A percentile compares a stretch with the other conserved stretches of the same genome.
These are phyloP conservation scores for Hypoxylon lenormandii DNA, from an alignment of 495 filamentous ascomycete species.

Conservation along the genomic window DNA sequence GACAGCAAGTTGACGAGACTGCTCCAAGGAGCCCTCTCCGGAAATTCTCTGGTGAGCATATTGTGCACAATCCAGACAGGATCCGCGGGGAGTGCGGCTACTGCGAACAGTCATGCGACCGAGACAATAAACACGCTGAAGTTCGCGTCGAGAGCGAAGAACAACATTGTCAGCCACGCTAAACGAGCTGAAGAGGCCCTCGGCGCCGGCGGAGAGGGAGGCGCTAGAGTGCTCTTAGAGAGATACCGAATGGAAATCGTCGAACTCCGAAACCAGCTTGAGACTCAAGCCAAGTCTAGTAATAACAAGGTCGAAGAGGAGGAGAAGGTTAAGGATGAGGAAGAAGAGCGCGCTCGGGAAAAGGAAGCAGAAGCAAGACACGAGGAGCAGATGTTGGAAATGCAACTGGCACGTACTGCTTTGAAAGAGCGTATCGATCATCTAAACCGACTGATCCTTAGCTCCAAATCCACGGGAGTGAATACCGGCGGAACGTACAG, in stretches of 20 bases:
- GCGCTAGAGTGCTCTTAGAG: constrained; percentile 87
- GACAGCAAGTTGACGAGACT: constrained; percentile 96
- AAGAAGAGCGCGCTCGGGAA: constrained; percentile 78
- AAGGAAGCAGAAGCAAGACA: constrained; percentile 85
- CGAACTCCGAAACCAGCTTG: constrained; percentile 82
- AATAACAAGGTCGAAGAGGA: constrained; percentile 76
- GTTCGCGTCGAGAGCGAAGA: constrained; percentile 95
- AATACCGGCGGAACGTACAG: constrained; percentile 80
- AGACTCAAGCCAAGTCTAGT: constrained; percentile 72
- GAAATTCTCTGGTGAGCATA: constrained; percentile 94
- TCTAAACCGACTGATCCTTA: constrained; percentile 92
- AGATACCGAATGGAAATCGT: constrained; percentile 94
- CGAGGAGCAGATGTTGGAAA: constrained; percentile 97
- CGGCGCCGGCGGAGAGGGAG: constrained; percentile 78
- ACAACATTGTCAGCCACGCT: constrained; percentile 96
- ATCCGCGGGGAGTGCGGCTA: constrained; percentile 70
- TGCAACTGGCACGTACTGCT: constrained; percentile 94
- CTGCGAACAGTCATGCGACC: constrained; percentile 75
- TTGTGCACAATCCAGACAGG: constrained; percentile 93
- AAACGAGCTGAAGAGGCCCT: constrained; percentile 93
- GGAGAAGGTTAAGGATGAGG: constrained; percentile 67
- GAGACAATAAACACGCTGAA: constrained; percentile 97
- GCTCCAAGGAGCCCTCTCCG: constrained; percentile 90
- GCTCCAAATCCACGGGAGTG: constrained; percentile 93
- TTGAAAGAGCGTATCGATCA: constrained; percentile 98